Evolutionary conservation across 108 stramenopile genomes (phyloP).

Genomic region (Skeletonema grethae): DNA sequence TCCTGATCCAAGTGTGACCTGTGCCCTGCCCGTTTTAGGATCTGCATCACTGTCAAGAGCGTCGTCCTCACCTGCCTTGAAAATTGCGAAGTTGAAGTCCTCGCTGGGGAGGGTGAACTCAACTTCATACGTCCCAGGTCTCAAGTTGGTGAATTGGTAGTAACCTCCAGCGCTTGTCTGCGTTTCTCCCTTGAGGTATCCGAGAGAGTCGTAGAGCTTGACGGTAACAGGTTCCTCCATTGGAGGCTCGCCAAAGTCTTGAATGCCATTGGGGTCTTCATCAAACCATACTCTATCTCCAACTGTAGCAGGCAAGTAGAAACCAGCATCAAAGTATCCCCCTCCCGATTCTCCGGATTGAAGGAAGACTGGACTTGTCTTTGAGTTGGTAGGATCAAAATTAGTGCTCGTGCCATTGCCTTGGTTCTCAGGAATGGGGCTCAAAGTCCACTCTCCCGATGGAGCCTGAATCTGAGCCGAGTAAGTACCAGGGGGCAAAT

Average conservation of each 20-base stretch:
- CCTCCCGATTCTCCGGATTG: constrained; percentile 35
- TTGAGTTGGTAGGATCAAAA: constrained; percentile 20
- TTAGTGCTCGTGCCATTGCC: constrained; percentile 4
- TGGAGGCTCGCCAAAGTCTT: constrained; percentile 32
- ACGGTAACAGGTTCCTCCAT: constrained; percentile 23
- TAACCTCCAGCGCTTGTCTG: constrained; percentile 16
- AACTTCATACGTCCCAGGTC: constrained; percentile 34
- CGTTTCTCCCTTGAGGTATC: constrained; percentile 24
- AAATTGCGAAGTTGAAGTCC: constrained; percentile 36
- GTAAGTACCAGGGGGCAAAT: constrained; percentile 46
- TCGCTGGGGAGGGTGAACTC: constrained; percentile 17
- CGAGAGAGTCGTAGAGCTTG: constrained; percentile 39
- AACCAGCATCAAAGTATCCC: constrained; percentile 37
- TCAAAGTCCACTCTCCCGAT: constrained; percentile 25
- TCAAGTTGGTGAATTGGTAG: constrained; percentile 32
- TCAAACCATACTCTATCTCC: constrained; percentile 48
- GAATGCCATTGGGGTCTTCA: constrained; percentile 37
- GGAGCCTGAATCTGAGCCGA: constrained; percentile 9
- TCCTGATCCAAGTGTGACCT: constrained; percentile 32
- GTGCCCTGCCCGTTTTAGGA: constrained; percentile 21
- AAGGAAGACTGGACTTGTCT: constrained; percentile 24
- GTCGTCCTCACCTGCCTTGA: constrained; percentile 25
- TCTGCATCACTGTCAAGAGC: constrained; percentile 33
- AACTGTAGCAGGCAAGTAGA: constrained; percentile 39
- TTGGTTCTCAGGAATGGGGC: constrained; percentile 9